Base-by-base conservation (phyloP, 345 rosid species). In the Salix suchowensis region DNA sequence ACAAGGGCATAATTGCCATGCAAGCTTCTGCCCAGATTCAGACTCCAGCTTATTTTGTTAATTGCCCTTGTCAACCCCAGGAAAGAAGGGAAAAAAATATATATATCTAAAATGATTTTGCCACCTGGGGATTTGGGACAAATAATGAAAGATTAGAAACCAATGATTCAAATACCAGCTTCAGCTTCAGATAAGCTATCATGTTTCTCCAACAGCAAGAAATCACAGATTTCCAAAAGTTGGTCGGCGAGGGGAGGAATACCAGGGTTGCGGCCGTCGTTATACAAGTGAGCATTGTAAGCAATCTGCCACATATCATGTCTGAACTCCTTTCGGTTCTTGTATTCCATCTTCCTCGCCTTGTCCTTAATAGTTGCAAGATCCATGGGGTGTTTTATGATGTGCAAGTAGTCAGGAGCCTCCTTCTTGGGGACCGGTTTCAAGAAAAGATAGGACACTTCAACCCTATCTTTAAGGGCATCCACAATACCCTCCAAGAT, bases 221-320 rank as follows among this genome's bases (percentile, higher is more conserved):
- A 90, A 79, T 96, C 98, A 82, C 97, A 96, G 8, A 96, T 74
- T 86, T 96, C 97, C 78, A 96, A 76, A 40, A 96, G 91, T 90
- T 93, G 98, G 91, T 96, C 99, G 7, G 97, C 99, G 7, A 93
- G 88, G 4, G 97, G 99, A 34, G 99, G 97, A 80, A 96, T 96
- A 72, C 86, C 93, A 19, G 94, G 99, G 85, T 96, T 87, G 65
- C 96, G 91, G 50, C 90, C 74, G 24, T 89, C 92, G 64, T 96
- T 96, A 84, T 96, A 96, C 44, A 46, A 15, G 76, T 96, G 99
- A 55, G 99, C 97, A 71, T 96, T 96, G 68, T 2, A 81, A 9
- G 88, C 68, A 28, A 96, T 96, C 89, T 90, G 97, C 88, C 90
- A 89, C 9, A 96, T 91, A 50, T 96, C 98, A n/a, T 89, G 97